These are phyloP conservation scores for Oxyria digyna DNA, from an alignment of 148 eudicot species.

Conservation along the genomic window DNA sequence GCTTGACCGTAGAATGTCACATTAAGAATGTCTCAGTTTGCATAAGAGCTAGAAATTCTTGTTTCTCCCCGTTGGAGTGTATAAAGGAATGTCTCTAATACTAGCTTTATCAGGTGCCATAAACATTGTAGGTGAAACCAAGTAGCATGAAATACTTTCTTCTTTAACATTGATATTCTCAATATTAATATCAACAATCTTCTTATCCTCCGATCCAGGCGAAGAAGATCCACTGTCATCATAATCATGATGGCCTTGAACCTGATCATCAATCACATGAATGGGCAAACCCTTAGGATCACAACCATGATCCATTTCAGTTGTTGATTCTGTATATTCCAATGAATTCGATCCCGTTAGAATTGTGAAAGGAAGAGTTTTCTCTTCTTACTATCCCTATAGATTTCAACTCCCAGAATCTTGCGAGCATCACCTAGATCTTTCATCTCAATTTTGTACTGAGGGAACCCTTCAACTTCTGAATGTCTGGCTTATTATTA, in stretches of 20 bases:
- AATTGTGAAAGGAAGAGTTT: no score
- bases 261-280: neutral
- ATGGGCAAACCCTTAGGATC: no score
- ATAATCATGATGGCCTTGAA: neutral
- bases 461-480: no score
- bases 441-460: no score
- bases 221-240: neutral
- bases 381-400: no score
- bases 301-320: no score
- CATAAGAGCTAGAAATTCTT: neutral
- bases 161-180: neutral
- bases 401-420: no score
- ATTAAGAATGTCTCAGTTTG: no score
- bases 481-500: no score
- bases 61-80: neutral
- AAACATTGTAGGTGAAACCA: neutral
- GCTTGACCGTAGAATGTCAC: neutral
- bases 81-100: conserved; percentile 9
- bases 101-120: neutral
- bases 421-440: no score
- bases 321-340: no score
- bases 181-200: neutral
- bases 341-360: no score
- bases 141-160: neutral
- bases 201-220: neutral